A percentile compares a stretch with the other conserved stretches of the same genome.
Conservation (phyloP, 2,329 filamentous ascomycete species). For the Colletotrichum neosansevieriae region DNA sequence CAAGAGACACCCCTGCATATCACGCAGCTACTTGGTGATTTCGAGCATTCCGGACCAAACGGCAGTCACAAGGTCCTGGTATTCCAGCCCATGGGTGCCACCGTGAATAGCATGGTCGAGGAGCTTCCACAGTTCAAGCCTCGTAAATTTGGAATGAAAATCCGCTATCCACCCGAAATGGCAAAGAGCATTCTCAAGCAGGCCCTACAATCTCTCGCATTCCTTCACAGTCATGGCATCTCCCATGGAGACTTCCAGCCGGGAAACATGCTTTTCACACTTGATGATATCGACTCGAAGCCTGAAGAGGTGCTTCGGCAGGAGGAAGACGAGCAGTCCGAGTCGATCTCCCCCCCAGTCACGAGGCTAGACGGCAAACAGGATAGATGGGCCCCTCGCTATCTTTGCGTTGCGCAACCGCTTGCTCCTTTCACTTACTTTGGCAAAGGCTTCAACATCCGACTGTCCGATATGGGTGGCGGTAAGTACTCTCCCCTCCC, state of each 20-base stretch:
- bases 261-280: slow-evolving; percentile 52
- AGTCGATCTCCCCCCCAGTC: slow-evolving; percentile 45
- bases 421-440: not conserved
- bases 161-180: slow-evolving; percentile 42
- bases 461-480: too few species aligned
- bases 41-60: too few species aligned
- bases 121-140: slow-evolving; percentile 51
- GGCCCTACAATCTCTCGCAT: too few species aligned
- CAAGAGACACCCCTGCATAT: too few species aligned
- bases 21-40: too few species aligned
- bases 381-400: slow-evolving; percentile 47
- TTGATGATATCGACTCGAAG: slow-evolving; percentile 45
- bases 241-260: slow-evolving; percentile 56
- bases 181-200: too few species aligned
- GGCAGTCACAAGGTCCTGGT: too few species aligned
- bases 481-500: too few species aligned
- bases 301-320: slow-evolving; percentile 45
- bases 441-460: too few species aligned
- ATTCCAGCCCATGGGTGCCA: not conserved
- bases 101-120: not conserved
- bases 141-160: slow-evolving; percentile 42
- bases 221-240: slow-evolving; percentile 48
- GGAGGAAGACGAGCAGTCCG: slow-evolving; percentile 41
- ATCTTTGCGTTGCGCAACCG: slow-evolving; percentile 47
- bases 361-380: slow-evolving; percentile 48